Evolutionary conservation across 257 asterid genomes (phyloP), one percentile per base, ranked within the genome.

Genomic region (Verbena officinalis): DNA sequence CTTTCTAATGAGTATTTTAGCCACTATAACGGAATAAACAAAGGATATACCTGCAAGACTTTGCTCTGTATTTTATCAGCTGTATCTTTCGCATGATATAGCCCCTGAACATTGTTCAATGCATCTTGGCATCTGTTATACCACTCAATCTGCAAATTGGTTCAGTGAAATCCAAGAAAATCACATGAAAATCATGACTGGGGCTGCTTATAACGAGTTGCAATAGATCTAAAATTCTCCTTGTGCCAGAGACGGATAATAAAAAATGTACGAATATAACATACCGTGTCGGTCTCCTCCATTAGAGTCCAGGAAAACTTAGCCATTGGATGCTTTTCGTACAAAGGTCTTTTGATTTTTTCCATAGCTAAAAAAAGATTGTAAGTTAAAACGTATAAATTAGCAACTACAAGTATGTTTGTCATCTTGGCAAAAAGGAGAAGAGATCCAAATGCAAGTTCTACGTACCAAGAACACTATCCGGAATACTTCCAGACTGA

Each of bases 241-340:
- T 38, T 30, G 11, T 36, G 33, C 50, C 56, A 61, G 59, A 52
- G 22, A 64, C 17, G 39, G 64, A 72, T 57, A 30, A 38, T 5
- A 62, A 44, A 16, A 61, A 27, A 23, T 24, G 33, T 30, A 65
- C 59, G 46, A 59, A 67, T 20, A 56, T 8, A 59, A 76, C 92
- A 21, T 54, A 94, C 99, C 85, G 99, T 94, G 75, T 90, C 95
- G 0, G 86, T 76, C 65, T 90, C 99, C 72, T 88, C 99, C 2
- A 84, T 84, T 68, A 83, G 48, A 61, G 95, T 94, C 99, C 97
- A 90, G 55, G 99, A 90, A 83, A 86, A 94, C 82, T 94, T 94
- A 56, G 95, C 81, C 99, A 90, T 94, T 5, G 99, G 97, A 80
- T 90, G 99, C 81, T 94, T 94, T 51, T 84, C 90, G 53, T 94